Evolutionary conservation across 2,329 filamentous ascomycete species (phyloP).

Genomic region (Monilinia polystroma): DNA sequence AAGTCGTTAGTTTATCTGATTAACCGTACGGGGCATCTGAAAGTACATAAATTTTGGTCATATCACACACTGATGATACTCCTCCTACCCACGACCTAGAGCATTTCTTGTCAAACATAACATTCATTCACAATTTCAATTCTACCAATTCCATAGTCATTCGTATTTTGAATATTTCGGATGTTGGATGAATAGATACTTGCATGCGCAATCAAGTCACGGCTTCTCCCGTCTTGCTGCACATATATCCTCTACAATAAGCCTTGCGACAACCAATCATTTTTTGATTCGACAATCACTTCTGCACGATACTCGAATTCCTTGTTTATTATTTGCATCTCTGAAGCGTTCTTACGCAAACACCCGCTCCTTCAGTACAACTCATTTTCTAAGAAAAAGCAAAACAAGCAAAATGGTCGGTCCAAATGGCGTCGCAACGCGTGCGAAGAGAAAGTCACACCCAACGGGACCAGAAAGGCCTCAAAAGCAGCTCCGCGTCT

Average conservation of each 20-base stretch:
- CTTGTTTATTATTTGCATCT: constrained; percentile 1
- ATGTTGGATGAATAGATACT: constrained; percentile 40
- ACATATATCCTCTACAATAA: constrained; percentile 23
- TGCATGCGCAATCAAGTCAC: constrained; percentile 36
- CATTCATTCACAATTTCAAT: not conserved
- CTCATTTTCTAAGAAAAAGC: not conserved
- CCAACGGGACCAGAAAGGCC: constrained; percentile 37
- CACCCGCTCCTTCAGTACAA: not conserved
- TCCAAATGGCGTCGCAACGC: constrained; percentile 31
- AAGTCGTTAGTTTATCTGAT: too few relatives aligned
- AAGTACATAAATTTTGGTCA: too few relatives aligned
- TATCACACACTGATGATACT: too few relatives aligned
- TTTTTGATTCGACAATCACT: constrained; percentile 13
- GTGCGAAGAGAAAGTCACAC: constrained; percentile 39
- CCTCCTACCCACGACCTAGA: not conserved
- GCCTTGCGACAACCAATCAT: constrained; percentile 23
- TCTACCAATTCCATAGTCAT: not conserved
- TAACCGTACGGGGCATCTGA: too few relatives aligned
- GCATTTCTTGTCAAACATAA: not conserved
- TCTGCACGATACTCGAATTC: constrained; percentile 10
- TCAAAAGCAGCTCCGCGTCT: constrained; percentile 38
- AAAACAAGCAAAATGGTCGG: constrained; percentile 33
- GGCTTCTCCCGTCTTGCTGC: constrained; percentile 35
- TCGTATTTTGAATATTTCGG: not conserved
- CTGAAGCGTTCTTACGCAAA: not conserved